Conservation (phyloP, 805 yeast species). For the Priceomyces fermenticarens region DNA sequence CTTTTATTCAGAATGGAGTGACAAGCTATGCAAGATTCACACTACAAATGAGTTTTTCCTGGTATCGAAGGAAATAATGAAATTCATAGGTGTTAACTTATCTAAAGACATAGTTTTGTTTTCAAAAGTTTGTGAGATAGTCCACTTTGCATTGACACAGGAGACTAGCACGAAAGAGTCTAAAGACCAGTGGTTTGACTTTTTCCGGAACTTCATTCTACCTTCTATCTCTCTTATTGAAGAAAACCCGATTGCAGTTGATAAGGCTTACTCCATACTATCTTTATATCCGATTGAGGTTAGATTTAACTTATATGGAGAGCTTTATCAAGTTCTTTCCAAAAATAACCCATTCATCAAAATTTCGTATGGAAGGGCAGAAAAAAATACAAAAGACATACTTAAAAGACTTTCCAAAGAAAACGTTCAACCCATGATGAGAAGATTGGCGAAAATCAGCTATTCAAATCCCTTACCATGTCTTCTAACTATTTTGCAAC, state of each 20-base stretch:
- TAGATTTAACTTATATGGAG: conserved; percentile 80
- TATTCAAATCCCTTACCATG: conserved; percentile 79
- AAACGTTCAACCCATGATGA: conserved; percentile 69
- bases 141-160: conserved; percentile 31
- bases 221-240: conserved; percentile 57
- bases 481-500: conserved; percentile 66
- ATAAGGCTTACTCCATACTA: conserved; percentile 58
- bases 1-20: conserved; percentile 52
- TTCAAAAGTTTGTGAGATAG: conserved; percentile 62
- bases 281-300: conserved; percentile 53
- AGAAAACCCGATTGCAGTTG: conserved; percentile 57
- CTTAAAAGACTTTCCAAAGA: conserved; percentile 81
- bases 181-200: conserved; percentile 49
- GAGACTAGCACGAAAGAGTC: conserved; percentile 12
- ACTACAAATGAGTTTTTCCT: conserved; percentile 43
- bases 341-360: conserved; percentile 57
- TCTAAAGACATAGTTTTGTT: conserved; percentile 48
- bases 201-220: conserved; percentile 60
- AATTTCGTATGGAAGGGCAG: conserved; percentile 61
- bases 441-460: conserved; percentile 67
- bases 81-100: conserved; percentile 54
- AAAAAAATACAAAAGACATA: conserved; percentile 72
- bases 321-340: conserved; percentile 55
- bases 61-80: conserved; percentile 48
- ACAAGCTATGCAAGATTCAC: conserved; percentile 33